Evolutionary conservation across 768 basidiomycete species (phyloP).

Genomic region (Chlorophyllum brunneum): DNA sequence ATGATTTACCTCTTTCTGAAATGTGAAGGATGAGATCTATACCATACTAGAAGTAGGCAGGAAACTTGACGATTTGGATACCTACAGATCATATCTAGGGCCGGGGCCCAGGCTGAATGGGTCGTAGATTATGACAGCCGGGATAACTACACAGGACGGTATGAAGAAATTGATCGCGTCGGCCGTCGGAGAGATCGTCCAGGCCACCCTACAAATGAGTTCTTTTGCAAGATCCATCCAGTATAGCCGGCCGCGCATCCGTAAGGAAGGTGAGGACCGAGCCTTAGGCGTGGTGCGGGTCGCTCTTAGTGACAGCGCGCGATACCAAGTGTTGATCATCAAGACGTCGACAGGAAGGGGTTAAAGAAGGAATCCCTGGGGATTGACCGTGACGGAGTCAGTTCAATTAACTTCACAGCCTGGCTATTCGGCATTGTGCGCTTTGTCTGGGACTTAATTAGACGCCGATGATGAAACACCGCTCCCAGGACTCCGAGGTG

Average conservation of each 20-base stretch:
- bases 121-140: background rate
- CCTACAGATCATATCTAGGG: background rate
- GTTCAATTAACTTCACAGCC: too few species aligned
- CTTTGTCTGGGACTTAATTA: background rate
- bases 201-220: background rate
- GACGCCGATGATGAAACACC: slow-evolving; percentile 8
- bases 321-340: background rate
- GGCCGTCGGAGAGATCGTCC: background rate
- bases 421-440: slow-evolving; percentile 6
- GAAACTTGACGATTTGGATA: background rate
- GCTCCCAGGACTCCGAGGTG: slow-evolving; percentile 2
- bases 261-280: slow-evolving; percentile 3
- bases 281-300: background rate
- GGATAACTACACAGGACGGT: background rate
- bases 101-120: too few species aligned
- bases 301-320: slow-evolving; percentile 1
- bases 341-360: slow-evolving; percentile 1
- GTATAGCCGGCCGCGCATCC: background rate
- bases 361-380: background rate
- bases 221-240: background rate
- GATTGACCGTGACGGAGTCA: too few species aligned
- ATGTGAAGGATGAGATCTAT: background rate
- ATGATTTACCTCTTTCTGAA: background rate
- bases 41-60: background rate
- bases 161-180: background rate